These are phyloP conservation scores for Holtermanniella nyarrowii DNA, from an alignment of 768 basidiomycete species.

Conservation along the genomic window DNA sequence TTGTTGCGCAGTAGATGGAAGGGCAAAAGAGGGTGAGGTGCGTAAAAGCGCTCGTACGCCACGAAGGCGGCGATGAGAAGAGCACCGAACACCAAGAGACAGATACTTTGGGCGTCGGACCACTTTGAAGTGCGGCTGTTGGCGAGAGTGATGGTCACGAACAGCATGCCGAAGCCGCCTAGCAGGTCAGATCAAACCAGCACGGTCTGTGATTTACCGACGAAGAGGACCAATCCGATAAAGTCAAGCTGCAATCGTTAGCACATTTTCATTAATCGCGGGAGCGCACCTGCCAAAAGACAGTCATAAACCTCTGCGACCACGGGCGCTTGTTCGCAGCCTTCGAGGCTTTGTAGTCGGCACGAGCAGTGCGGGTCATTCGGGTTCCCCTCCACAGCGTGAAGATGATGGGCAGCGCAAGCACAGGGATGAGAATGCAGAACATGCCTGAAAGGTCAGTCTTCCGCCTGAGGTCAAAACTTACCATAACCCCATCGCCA, in stretches of 20 bases:
- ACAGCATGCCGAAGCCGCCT: conserved; percentile 34
- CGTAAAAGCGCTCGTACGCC: conserved; percentile 32
- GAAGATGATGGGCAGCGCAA: conserved; percentile 34
- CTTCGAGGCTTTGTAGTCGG: conserved; percentile 13
- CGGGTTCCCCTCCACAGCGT: conserved; percentile 20
- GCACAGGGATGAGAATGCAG: conserved; percentile 28
- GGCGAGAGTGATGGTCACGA: conserved; percentile 37
- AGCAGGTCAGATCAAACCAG: too few relatives aligned
- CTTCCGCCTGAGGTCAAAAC: background rate
- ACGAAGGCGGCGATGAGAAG: conserved; percentile 23
- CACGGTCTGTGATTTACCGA: too few relatives aligned
- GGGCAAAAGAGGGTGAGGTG: conserved; percentile 36
- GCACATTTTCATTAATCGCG: background rate
- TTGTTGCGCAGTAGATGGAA: conserved; percentile 31
- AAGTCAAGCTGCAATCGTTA: conserved; percentile 39
- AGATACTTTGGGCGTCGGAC: conserved; percentile 36
- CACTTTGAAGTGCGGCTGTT: conserved; percentile 30
- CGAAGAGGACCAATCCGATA: conserved; percentile 35
- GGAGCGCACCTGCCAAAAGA: background rate
- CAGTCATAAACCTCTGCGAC: background rate
- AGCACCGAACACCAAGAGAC: conserved; percentile 26
- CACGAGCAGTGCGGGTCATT: background rate
- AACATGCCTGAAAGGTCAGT: conserved; percentile 21
- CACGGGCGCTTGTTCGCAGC: conserved; percentile 3
- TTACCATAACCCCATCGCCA: conserved; percentile 30